Evolutionary conservation across 179 eudicot genomes (phyloP), one percentile per base, ranked within the genome.

Genomic region (Spergularia azorica): DNA sequence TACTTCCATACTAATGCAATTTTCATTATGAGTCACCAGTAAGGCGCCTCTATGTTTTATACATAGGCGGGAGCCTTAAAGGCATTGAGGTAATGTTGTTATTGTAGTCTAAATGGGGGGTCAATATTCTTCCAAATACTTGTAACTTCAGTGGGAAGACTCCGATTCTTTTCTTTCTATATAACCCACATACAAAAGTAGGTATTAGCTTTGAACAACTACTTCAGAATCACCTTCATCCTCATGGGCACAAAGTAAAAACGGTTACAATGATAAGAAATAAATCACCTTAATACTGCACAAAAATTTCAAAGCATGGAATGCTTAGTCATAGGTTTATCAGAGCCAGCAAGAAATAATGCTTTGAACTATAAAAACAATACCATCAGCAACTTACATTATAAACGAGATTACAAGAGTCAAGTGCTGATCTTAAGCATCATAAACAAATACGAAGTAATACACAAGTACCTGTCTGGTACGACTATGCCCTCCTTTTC

Each of bases 401-500:
- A 7, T 9, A 6, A 55, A 71, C 63, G 36, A 15, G 11, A 70
- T 43, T 70, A 32, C 4, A 61, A 64, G 63, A 62, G 36, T 70
- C 62, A 70, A 70, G 61, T 55, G 41, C 62, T 15, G 18, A 18
- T 32, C 62, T 21, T 58, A 50, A 50, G 52, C 38, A 20, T 11
- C 43, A 41, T 48, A 32, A 51, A 69, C 58, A 75, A 38, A 76
- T 12, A 20, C 48, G 26, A 58, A 8, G 20, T 69, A 51, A 46
- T 43, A 63, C 52, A 50, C 67, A 71, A 56, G 79, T 76, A 91
- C 95, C 95, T 88, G 55, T 82, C 89, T 72, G 95, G 91, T 65
- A 91, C 41, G 57, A 72, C 76, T 51, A 91, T 63, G 10, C 88
- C 91, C 86, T 89, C 88, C 83, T 88, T 86, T 43, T 86, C 83